phyloP scores from a whole-genome alignment of 2,329 filamentous ascomycete genomes.

The Alternaria panax region DNA sequence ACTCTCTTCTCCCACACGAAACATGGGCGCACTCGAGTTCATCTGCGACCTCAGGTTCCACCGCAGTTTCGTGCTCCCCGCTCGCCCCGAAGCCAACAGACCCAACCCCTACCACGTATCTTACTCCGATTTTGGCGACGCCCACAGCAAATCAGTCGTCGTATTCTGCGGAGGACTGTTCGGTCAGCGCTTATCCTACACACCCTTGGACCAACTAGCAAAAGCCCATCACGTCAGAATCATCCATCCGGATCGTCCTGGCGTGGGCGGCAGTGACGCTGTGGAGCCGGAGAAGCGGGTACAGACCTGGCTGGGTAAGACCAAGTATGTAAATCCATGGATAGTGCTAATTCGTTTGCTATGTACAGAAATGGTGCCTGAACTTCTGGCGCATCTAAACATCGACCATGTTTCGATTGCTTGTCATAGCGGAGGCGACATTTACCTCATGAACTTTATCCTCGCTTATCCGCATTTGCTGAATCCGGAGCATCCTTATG shows the following conservation, averaged over 20 bases:
- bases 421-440: conserved; percentile 42
- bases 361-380: conserved; percentile 42
- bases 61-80: conserved; percentile 30
- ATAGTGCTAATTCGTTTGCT: conserved; percentile 1
- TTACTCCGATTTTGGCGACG: conserved; percentile 42
- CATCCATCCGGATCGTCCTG: conserved; percentile 41
- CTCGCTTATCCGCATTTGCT: conserved; percentile 38
- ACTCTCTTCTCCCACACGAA: not conserved
- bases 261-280: conserved; percentile 38
- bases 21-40: conserved; percentile 36
- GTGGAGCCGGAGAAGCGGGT: conserved; percentile 35
- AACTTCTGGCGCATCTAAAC: conserved; percentile 37
- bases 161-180: conserved; percentile 42
- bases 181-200: conserved; percentile 33
- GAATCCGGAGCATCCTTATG: conserved; percentile 35
- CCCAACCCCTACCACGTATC: conserved; percentile 32
- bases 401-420: conserved; percentile 42
- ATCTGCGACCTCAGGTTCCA: conserved; percentile 42
- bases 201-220: conserved; percentile 38
- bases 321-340: not conserved
- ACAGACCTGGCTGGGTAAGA: conserved; percentile 37
- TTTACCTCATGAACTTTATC: conserved; percentile 41
- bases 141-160: conserved; percentile 37
- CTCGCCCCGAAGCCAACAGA: conserved; percentile 28
- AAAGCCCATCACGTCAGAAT: conserved; percentile 37